Base-by-base conservation (phyloP, 2,329 filamentous ascomycete genomes). In the Dactylellina drechsleri region DNA sequence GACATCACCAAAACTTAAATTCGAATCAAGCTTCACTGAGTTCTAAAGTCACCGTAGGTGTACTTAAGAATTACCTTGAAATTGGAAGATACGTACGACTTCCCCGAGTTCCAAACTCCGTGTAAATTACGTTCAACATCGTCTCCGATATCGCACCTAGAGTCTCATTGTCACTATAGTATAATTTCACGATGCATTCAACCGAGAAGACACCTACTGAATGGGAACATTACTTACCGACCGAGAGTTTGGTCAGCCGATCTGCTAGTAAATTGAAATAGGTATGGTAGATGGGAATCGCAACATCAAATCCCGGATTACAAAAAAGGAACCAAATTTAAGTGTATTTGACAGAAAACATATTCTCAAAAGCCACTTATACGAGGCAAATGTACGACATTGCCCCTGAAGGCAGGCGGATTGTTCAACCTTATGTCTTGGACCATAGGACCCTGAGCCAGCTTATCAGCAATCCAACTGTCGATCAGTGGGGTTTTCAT, bases 131-230 rank as follows among this genome's bases (percentile, higher is more conserved):
- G 5, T 15, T 47, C 18, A 10, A 23, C 8, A 13, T 18, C 56
- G 43, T 56, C 56, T 68, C 65, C 65, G 65, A 64, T 71, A 64
- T 71, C 66, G 66, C 66, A 70, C 49, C 53, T 26, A n/a, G 5
- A 52, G 26, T 28, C 16, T 16, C 8, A 8, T 18, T n/a, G 45
- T 28, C 50, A 31, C 28, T 40, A 18, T 20, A 20, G 26, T 56
- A 13, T 36, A 36, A 36, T 36, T 1, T 36, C 31, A 36, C 31
- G 31, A 36, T 36, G 31, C 31, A 10, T 7, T 10, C 31, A 47
- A 23, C 61, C 56, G 68, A 73, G 64, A 57, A 47, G 53, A 59
- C 62, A 74, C 70, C 70, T 74, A 54, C 70, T 74, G 2, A 45
- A 56, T 54, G 57, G 49, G 47, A 61, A 67, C 41, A 56, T 62